phyloP scores from a whole-genome alignment of 768 basidiomycete species.

The Termitomyces sp. region DNA sequence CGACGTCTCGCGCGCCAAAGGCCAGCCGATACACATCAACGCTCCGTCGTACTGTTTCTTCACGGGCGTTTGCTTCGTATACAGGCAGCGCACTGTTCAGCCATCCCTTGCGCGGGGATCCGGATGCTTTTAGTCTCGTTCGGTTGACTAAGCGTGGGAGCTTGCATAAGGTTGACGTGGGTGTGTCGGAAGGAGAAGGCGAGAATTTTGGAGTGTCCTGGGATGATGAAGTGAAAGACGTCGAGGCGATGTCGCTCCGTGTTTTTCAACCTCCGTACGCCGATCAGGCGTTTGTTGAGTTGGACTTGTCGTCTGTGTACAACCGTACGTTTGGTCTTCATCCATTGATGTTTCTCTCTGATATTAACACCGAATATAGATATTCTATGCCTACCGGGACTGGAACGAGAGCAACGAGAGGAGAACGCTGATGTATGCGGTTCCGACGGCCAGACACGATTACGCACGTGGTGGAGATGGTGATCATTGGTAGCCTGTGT shows the following conservation, averaged over 20 bases:
- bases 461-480: too few relatives aligned
- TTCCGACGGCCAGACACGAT: slow-evolving; percentile 31
- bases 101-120: slow-evolving; percentile 20
- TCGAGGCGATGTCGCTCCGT: slow-evolving; percentile 25
- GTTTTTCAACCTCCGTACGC: slow-evolving; percentile 41
- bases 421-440: slow-evolving; percentile 36
- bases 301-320: slow-evolving; percentile 50
- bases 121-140: slow-evolving; percentile 32
- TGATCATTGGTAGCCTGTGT: too few relatives aligned
- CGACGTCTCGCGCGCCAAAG: slow-evolving; percentile 44
- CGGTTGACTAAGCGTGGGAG: slow-evolving; percentile 44
- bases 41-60: slow-evolving; percentile 41
- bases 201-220: slow-evolving; percentile 26
- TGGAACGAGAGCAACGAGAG: slow-evolving; percentile 20
- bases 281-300: slow-evolving; percentile 35
- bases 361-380: slow-evolving; percentile 21
- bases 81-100: slow-evolving; percentile 30
- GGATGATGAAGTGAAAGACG: slow-evolving; percentile 32
- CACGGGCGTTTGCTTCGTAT: slow-evolving; percentile 20
- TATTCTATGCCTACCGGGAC: slow-evolving; percentile 29
- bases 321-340: slow-evolving; percentile 36
- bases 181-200: slow-evolving; percentile 10
- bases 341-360: neutral
- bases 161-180: slow-evolving; percentile 39
- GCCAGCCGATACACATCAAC: slow-evolving; percentile 39